Evolutionary conservation across 2,329 filamentous ascomycete genomes (phyloP).

Genomic region (Colletotrichum endophyticum): DNA sequence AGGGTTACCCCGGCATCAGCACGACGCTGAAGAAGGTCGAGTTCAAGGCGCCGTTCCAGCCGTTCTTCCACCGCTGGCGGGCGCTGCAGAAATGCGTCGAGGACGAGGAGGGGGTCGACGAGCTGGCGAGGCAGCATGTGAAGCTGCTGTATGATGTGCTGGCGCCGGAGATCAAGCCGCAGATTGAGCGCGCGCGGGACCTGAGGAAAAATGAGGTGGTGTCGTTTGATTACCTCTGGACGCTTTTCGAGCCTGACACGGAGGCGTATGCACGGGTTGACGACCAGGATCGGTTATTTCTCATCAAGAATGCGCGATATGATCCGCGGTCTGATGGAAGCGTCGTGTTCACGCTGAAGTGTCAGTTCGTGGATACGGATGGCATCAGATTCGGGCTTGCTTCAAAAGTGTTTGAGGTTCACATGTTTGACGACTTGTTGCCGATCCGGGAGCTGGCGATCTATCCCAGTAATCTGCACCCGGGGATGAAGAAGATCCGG

Average conservation of each 20-base stretch:
- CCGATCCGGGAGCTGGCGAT: background rate
- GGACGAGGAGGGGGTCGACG: background rate
- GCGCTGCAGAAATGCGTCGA: background rate
- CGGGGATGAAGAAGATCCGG: background rate
- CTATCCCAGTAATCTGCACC: background rate
- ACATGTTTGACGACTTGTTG: background rate
- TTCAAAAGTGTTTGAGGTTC: background rate
- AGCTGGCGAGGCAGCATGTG: background rate
- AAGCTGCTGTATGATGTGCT: background rate
- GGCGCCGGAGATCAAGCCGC: background rate
- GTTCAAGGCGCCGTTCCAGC: background rate
- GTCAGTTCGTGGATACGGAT: background rate
- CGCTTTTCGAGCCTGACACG: background rate
- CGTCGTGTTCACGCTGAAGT: rapidly evolving
- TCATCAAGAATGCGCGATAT: background rate
- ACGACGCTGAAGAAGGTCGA: background rate
- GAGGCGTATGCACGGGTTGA: background rate
- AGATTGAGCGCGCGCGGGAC: background rate
- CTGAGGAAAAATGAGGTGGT: background rate
- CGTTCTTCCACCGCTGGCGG: background rate
- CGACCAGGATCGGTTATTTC: background rate
- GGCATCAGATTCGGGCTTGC: background rate
- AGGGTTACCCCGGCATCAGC: background rate
- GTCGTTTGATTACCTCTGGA: background rate
- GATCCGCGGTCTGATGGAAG: background rate